Base-by-base conservation (phyloP, 2,329 filamentous ascomycete genomes). In the Penicillium sclerotigenum region DNA sequence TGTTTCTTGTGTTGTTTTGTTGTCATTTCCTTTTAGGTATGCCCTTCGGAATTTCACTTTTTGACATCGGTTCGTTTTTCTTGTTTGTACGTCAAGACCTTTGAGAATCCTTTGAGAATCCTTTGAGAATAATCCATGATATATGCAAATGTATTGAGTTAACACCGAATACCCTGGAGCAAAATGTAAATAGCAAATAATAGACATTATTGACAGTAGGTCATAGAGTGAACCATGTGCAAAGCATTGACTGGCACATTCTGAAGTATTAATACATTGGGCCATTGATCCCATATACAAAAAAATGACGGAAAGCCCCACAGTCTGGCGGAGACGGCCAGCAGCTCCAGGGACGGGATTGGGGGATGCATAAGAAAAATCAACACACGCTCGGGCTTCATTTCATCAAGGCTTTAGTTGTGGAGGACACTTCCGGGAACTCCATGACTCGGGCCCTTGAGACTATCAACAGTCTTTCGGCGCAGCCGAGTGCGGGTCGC, bases 371-470 rank as follows among this genome's bases (percentile, higher is more conserved):
- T 52, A 47, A 52, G 53, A 56, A 55, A 56, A 55, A 51, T 53
- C 43, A 52, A 49, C 55, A 56, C 51, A 52, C 58, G 31, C 52
- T 50, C 37, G 14, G 37, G 28, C 13, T 52, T 54, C 50, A 51
- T 46, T 53, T 60, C 56, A 58, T 60, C 50, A 53, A n/a, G 36
- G 40, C 29, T 56, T 65, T 47, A 66, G 36, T 69, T 69, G 59
- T 75, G 74, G n/a, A 74, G 66, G 45, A 76, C 74, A 59, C 72
- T 75, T 52, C 73, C 70, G 33, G 72, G 68, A 29, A 76, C 71
- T 5, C 72, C 70, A 52, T 76, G 73, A 36, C 68, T 73, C 18
- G 69, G 65, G 20, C 68, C 66, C 53, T 70, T 74, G 14, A 74
- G 63, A 38, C 66, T 66, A 33, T 75, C 73, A 18, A 71, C 65